These are phyloP conservation scores for Suaeda aralocaspica DNA, from an alignment of 148 eudicot genomes.

Conservation along the genomic window DNA sequence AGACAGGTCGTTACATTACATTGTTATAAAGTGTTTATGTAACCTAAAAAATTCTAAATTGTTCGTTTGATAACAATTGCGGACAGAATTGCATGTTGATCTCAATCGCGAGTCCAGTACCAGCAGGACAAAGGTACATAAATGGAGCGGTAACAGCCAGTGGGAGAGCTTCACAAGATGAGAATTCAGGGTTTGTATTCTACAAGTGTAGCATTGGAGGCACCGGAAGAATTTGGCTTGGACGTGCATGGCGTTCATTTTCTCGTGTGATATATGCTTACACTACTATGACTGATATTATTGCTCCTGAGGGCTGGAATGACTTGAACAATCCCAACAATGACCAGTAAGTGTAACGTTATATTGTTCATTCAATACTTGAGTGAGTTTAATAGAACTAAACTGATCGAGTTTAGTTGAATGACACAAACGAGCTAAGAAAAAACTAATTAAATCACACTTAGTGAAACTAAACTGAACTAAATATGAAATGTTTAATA, in stretches of 20 bases:
- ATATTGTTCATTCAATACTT: no score
- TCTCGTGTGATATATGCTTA: slow-evolving; percentile 72
- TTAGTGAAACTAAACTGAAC: no score
- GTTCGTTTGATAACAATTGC: not conserved
- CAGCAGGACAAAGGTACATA: slow-evolving; percentile 40
- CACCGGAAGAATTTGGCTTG: slow-evolving; percentile 86
- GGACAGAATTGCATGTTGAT: slow-evolving; percentile 53
- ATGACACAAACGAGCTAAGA: no score
- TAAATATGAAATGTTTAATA: no score
- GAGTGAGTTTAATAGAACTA: no score
- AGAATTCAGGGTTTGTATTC: slow-evolving; percentile 76
- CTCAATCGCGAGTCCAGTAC: slow-evolving; percentile 78
- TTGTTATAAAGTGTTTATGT: no score
- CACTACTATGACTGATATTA: slow-evolving; percentile 67
- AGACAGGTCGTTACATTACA: no score
- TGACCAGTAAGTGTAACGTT: slow-evolving; percentile 81
- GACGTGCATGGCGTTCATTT: slow-evolving; percentile 93
- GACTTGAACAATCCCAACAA: slow-evolving; percentile 71
- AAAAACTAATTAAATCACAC: no score
- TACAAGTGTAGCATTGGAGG: slow-evolving; percentile 79
- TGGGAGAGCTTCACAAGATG: slow-evolving; percentile 67
- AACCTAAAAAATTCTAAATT: no score
- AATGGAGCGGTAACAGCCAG: slow-evolving; percentile 85
- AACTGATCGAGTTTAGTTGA: no score
- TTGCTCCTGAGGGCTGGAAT: slow-evolving; percentile 93